Conservation (phyloP, 2,329 filamentous ascomycete genomes). For the Botrytis deweyae region DNA sequence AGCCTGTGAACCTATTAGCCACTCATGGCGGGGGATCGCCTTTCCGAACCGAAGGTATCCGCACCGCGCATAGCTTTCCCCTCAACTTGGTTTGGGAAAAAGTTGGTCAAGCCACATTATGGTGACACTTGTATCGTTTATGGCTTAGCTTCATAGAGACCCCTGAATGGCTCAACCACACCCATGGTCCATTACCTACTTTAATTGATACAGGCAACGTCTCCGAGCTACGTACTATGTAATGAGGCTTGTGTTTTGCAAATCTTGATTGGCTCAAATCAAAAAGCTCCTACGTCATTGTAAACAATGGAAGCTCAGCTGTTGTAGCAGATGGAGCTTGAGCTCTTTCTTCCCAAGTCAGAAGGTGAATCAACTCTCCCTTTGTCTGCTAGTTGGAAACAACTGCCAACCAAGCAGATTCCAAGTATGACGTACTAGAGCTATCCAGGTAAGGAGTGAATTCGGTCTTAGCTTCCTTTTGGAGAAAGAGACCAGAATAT, state of each 20-base stretch:
- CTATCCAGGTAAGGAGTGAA: background rate
- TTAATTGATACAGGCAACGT: background rate
- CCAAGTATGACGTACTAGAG: conserved; percentile 5
- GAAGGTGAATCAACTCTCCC: background rate
- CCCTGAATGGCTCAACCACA: background rate
- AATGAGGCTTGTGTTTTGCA: background rate
- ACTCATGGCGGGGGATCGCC: conserved; percentile 9
- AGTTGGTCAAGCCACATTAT: conserved; percentile 11
- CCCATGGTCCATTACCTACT: background rate
- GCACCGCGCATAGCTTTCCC: background rate
- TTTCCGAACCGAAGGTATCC: background rate
- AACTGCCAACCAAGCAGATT: background rate
- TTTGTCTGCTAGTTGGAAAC: background rate
- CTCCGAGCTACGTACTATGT: background rate
- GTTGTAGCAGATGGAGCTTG: background rate
- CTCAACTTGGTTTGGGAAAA: background rate
- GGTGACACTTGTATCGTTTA: background rate
- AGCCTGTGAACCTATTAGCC: background rate
- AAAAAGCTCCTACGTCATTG: background rate
- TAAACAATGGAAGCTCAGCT: background rate
- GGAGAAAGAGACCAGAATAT: conserved; percentile 7
- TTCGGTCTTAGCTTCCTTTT: background rate
- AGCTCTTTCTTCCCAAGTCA: background rate
- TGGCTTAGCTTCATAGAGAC: background rate
- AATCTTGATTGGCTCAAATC: background rate